A percentile compares a stretch with the other conserved stretches of the same genome.
Evolutionary conservation across 345 rosid genomes (phyloP).

Genomic region (Sisymbrium irio): DNA sequence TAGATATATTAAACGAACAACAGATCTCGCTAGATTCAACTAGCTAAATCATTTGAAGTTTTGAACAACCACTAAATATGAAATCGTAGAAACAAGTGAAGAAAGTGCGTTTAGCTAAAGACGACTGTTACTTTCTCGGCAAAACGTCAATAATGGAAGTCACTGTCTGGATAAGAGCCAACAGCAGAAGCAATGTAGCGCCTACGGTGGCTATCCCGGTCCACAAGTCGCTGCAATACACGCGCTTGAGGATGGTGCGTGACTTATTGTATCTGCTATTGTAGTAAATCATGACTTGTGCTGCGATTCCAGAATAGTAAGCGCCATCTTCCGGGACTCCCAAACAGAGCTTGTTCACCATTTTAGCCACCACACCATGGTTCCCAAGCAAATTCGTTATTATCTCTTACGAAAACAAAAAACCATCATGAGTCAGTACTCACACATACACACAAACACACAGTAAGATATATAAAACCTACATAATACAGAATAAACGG

Average conservation of each 20-base stretch:
- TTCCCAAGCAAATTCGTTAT: neutral
- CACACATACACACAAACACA: no score
- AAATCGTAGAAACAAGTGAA: no score
- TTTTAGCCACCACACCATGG: neutral
- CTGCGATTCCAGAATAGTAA: neutral
- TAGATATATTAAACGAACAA: no score
- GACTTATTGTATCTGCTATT: neutral
- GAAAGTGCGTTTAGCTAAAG: no score
- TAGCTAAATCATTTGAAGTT: no score
- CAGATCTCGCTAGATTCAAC: no score
- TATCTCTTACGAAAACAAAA: neutral
- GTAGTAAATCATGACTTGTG: neutral
- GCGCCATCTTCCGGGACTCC: neutral
- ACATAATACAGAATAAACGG: neutral
- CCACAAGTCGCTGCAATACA: neutral
- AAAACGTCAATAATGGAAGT: neutral
- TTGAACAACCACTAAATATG: no score
- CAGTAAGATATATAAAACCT: neutral
- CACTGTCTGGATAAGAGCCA: neutral
- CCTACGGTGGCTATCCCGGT: neutral
- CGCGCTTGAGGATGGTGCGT: neutral
- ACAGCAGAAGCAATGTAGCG: neutral
- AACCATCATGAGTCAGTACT: no score
- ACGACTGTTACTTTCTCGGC: no score
- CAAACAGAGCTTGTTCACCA: neutral